Conservation (phyloP, 2,329 filamentous ascomycete species). For the Colletotrichum destructivum region DNA sequence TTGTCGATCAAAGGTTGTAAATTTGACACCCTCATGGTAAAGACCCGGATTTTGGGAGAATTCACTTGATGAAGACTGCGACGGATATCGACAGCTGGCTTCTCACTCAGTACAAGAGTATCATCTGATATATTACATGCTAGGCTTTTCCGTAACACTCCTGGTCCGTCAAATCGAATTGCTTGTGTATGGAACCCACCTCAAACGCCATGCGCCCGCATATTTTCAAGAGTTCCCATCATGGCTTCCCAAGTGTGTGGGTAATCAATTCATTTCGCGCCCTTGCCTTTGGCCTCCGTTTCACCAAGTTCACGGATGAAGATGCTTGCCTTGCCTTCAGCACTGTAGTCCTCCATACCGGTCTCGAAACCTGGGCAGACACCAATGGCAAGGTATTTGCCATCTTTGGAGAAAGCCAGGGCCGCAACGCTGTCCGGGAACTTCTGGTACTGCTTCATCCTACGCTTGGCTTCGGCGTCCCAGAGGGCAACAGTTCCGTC, state of each 20-base stretch:
- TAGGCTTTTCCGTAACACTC: conserved; percentile 41
- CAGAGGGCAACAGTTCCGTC: conserved; percentile 94
- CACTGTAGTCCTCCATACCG: conserved; percentile 83
- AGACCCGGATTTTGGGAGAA: conserved; percentile 9
- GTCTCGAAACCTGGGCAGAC: conserved; percentile 91
- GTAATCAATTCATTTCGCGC: conserved; percentile 69
- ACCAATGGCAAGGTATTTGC: conserved; percentile 83
- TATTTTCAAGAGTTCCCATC: conserved; percentile 44
- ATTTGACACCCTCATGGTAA: not conserved
- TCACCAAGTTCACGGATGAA: conserved; percentile 88
- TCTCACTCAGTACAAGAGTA: conserved; percentile 34
- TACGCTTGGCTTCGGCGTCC: conserved; percentile 91
- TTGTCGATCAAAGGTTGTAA: not conserved
- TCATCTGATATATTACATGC: conserved; percentile 41
- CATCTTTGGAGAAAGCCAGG: conserved; percentile 83
- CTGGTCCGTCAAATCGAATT: conserved; percentile 48
- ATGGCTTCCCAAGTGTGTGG: not conserved
- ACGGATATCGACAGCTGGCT: conserved; percentile 17
- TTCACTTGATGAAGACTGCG: conserved; percentile 9
- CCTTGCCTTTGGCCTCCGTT: conserved; percentile 90
- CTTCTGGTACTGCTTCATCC: conserved; percentile 91
- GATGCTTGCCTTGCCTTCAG: conserved; percentile 81
- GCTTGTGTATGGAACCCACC: conserved; percentile 47
- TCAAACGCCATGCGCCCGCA: conserved; percentile 43
- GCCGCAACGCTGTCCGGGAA: conserved; percentile 85